Base-by-base conservation (phyloP, 495 filamentous ascomycete species). In the Lepidopterella palustris region DNA sequence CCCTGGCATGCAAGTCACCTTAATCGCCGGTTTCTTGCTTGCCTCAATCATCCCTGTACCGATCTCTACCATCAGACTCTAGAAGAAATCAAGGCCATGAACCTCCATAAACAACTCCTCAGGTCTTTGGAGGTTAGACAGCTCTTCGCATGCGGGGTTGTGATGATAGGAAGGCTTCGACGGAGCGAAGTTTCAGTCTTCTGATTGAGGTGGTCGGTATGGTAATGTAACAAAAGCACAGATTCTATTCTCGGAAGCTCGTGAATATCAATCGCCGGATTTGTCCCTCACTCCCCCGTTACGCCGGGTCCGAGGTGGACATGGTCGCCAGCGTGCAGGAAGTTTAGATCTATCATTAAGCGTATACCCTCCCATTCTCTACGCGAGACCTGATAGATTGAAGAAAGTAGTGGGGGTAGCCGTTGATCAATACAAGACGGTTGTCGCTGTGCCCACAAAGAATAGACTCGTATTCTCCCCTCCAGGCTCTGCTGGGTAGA, bases 371-470 rank as follows among this genome's bases (percentile, higher is more conserved):
- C 73, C 82, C 81, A 88, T 68, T 85, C 78, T 54, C 77, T 78
- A 47, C 24, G 15, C n/a, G n/a, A n/a, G n/a, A n/a, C n/a, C n/a
- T n/a, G 18, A 18, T 21, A 23, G 5, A 39, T 68, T 57, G 67
- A 6, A 20, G 23, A 32, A 21, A 15, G 18, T n/a, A 39, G 13
- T 47, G 25, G 0, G 1, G 40, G 8, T 15, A 26, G 20, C 18
- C 23, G n/a, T 5, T 21, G 53, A 13, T 50, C 28, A 68, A 9
- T 55, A 79, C 76, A 89, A 71, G 20, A 89, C 76, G 0, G 80
- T 84, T 1, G 86, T 88, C 23, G 86, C 84, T 0, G 77, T 88
- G 32, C 87, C 85, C 48, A 88, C 77, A 60, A 87, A 88, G 57
- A 72, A 73, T 25, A 82, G 31, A 1, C 73, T 73, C 2, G 77